Evolutionary conservation across 352 stramenopile genomes (phyloP).

Genomic region (Phytophthora sansomeana): DNA sequence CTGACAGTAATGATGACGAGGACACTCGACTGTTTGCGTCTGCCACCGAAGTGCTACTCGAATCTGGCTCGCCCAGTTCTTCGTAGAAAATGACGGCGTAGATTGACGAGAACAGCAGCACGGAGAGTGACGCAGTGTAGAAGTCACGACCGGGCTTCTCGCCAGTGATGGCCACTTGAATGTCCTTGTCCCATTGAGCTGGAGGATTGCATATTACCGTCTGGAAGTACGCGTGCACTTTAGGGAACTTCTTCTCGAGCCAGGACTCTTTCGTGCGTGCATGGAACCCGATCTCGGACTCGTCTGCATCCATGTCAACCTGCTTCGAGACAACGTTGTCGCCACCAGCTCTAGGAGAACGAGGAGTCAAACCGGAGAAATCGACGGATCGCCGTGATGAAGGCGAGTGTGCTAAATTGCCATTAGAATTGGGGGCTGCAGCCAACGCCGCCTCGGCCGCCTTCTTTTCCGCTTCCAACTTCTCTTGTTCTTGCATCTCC

Average conservation of each 20-base stretch:
- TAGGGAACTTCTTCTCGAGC: slow-evolving; percentile 59
- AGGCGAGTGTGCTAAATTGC: slow-evolving; percentile 32
- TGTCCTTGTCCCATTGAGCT: slow-evolving; percentile 87
- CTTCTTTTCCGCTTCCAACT: slow-evolving; percentile 46
- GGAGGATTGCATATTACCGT: slow-evolving; percentile 71
- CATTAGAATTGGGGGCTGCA: slow-evolving; percentile 5
- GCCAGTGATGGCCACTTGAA: slow-evolving; percentile 79
- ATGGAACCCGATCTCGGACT: slow-evolving; percentile 44
- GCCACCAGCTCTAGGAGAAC: slow-evolving; percentile 23
- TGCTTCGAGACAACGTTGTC: slow-evolving; percentile 60
- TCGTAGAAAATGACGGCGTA: slow-evolving; percentile 86
- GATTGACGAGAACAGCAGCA: slow-evolving; percentile 69
- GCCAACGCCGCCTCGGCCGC: slow-evolving; percentile 18
- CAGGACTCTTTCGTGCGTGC: slow-evolving; percentile 62
- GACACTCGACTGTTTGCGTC: slow-evolving; percentile 63
- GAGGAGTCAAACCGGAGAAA: slow-evolving; percentile 19
- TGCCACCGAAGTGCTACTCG: slow-evolving; percentile 40
- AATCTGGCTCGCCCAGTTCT: slow-evolving; percentile 64
- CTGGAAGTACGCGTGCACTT: slow-evolving; percentile 65
- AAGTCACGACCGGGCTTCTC: slow-evolving; percentile 84
- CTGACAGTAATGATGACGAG: slow-evolving; percentile 82
- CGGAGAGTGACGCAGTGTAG: slow-evolving; percentile 70
- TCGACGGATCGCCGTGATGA: slow-evolving; percentile 30
- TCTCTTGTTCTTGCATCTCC: slow-evolving; percentile 58
- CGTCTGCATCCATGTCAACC: slow-evolving; percentile 69